A percentile compares a stretch with the other conserved stretches of the same genome.
These are phyloP conservation scores for Kuraishia hungarica DNA, from an alignment of 805 yeast species.

Conservation along the genomic window DNA sequence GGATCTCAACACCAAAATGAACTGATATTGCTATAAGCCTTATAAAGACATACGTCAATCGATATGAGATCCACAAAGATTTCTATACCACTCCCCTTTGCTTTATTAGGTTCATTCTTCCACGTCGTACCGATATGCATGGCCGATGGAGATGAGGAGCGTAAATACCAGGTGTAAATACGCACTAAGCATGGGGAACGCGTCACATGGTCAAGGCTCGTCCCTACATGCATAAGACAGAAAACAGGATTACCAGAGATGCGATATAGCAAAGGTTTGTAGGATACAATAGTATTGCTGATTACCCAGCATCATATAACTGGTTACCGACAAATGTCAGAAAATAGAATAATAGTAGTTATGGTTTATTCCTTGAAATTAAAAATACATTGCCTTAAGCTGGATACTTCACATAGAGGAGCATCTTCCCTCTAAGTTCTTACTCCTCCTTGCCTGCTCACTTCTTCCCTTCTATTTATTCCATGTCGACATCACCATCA, in stretches of 20 bases:
- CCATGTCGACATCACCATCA: conserved; percentile 3
- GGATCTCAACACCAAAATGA: no score
- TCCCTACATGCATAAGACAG: neutral
- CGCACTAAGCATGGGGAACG: neutral
- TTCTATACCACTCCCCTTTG: no score
- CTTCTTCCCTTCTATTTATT: neutral
- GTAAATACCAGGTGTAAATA: neutral
- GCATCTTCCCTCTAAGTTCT: no score
- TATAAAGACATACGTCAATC: neutral
- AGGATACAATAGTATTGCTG: no score
- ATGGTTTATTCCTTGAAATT: neutral
- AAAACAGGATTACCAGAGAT: no score
- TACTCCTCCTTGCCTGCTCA: no score
- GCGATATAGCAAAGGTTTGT: neutral
- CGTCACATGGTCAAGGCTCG: neutral
- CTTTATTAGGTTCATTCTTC: no score
- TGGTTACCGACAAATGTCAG: no score
- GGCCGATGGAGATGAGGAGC: neutral
- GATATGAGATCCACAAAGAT: neutral
- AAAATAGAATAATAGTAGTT: neutral
- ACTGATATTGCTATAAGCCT: no score
- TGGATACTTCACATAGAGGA: neutral
- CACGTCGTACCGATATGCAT: neutral
- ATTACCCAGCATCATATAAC: no score
- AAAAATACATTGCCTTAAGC: neutral